Evolutionary conservation across 139 green algal species (phyloP).

Genomic region (Volvox reticuliferus): DNA sequence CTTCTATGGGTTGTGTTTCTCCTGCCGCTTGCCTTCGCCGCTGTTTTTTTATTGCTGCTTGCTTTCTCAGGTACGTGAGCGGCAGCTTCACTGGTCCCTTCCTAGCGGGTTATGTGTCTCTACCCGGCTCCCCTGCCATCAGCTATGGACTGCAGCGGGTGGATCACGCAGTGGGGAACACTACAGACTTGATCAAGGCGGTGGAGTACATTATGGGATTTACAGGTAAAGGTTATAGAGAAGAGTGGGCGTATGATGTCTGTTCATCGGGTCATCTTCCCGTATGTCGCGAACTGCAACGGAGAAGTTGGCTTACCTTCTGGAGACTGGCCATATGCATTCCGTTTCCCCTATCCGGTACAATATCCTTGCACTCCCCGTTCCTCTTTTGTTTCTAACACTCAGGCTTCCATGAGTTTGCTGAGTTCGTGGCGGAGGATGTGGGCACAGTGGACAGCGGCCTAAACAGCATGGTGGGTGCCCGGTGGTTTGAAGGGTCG

Average conservation of each 20-base stretch:
- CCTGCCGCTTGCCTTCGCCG: too few relatives aligned
- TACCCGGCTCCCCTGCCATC: constrained; percentile 50
- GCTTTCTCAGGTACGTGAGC: constrained; percentile 28
- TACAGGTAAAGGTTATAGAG: constrained; percentile 68
- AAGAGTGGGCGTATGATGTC: too few relatives aligned
- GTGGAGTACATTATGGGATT: constrained; percentile 90
- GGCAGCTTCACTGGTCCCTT: constrained; percentile 71
- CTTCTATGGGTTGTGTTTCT: too few relatives aligned
- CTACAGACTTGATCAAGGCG: constrained; percentile 80
- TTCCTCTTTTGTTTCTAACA: neutral
- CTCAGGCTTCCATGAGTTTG: constrained; percentile 96
- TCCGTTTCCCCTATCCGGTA: too few relatives aligned
- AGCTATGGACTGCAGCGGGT: constrained; percentile 87
- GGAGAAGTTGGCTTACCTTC: too few relatives aligned
- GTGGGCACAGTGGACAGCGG: constrained; percentile 95
- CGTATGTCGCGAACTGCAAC: too few relatives aligned
- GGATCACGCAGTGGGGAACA: constrained; percentile 98
- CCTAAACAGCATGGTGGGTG: constrained; percentile 90
- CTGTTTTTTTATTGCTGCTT: too few relatives aligned
- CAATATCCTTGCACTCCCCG: neutral
- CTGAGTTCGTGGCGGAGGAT: constrained; percentile 97
- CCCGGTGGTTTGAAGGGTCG: too few relatives aligned
- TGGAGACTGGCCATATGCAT: too few relatives aligned
- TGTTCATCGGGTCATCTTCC: too few relatives aligned
- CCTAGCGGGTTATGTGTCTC: constrained; percentile 83